Evolutionary conservation across 495 filamentous ascomycete genomes (phyloP), one percentile per base, ranked within the genome.

Genomic region (Talaromyces liani): DNA sequence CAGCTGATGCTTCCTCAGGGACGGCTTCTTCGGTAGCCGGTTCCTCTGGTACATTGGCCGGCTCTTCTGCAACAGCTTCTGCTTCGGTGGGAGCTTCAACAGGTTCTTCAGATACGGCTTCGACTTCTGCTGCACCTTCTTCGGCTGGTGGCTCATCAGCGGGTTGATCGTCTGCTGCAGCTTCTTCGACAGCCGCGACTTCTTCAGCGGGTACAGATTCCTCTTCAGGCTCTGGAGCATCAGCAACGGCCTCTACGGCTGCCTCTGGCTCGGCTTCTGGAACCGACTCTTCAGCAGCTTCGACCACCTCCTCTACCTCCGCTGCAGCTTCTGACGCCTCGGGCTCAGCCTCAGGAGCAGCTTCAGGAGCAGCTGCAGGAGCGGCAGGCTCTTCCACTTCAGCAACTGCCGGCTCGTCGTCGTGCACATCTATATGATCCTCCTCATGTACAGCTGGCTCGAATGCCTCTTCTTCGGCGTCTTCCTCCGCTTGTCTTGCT

Each of bases 401-500:
- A 39, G 34, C 45, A n/a, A 39, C 25, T 36, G 53, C 31, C 33
- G 45, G 18, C 53, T 58, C 56, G n/a, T 55, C 51, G 10, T 29
- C 51, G 24, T 29, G 22, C 20, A 27, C 24, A 29, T 55, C 56
- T n/a, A 58, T 36, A 33, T 58, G 56, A 58, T 58, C 56, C 56
- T 36, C 56, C 16, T 33, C 56, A 6, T 14, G n/a, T 27, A 7
- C 7, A 9, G 61, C 63, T 8, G 66, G 51, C 6, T 65, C 67
- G 22, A 56, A 51, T 18, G 29, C 62, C 6, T 51, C 62, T 25
- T 49, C 55, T 14, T 58, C 58, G n/a, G 67, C 69, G 18, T 69
- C 65, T 39, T 68, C 65, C 22, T 53, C 68, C n/a, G 64, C 68
- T 58, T 66, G 67, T 31, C 33, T 60, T 18, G 64, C 64, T 14